Evolutionary conservation across 192 early-diverging fungal genomes (phyloP).

Genomic region (Backusella westeae): DNA sequence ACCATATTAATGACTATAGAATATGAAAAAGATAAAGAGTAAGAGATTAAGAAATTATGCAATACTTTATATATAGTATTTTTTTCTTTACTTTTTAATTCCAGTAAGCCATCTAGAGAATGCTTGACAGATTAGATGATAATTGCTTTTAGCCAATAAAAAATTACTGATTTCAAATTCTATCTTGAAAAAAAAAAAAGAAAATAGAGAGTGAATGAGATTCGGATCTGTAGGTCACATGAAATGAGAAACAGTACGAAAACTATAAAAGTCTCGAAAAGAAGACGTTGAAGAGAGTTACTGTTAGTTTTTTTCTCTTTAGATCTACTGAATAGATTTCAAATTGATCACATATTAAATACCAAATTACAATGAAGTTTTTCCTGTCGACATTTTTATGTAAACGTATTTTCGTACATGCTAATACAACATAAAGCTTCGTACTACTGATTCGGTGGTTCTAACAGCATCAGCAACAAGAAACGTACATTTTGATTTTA

Average conservation of each 20-base stretch:
- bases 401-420: background rate
- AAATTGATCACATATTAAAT: background rate
- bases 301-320: background rate
- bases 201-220: background rate
- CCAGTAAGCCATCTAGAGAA: background rate
- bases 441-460: background rate
- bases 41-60: background rate
- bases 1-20: slow-evolving; percentile 28
- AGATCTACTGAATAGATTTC: background rate
- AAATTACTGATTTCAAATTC: too few relatives aligned
- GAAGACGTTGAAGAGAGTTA: background rate
- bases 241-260: background rate
- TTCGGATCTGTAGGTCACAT: background rate
- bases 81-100: background rate
- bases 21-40: background rate
- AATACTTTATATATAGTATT: background rate
- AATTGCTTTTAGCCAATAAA: background rate
- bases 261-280: background rate
- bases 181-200: background rate
- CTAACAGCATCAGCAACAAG: background rate
- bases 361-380: background rate
- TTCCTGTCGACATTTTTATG: background rate
- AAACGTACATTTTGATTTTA: background rate
- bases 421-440: background rate
- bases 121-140: background rate